Conservation (phyloP, 139 green algal genomes). For the Zygnema cylindricum region DNA sequence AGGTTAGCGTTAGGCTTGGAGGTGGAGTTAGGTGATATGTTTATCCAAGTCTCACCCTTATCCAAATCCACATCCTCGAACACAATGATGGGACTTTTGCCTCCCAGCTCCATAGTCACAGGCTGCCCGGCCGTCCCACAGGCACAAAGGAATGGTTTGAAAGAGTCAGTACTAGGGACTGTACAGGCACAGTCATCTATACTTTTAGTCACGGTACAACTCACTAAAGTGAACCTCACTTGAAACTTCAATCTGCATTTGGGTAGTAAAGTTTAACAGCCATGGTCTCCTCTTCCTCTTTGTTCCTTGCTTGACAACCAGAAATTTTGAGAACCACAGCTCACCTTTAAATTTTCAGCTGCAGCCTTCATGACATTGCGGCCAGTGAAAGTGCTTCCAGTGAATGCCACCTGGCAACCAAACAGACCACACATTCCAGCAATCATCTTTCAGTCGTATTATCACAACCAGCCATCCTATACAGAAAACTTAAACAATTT, state of each 20-base stretch:
- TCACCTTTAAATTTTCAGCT: constrained; percentile 66
- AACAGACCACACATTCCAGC: constrained; percentile 7
- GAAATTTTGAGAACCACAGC: too few species aligned
- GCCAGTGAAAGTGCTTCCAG: constrained; percentile 78
- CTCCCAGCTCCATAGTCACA: constrained; percentile 69
- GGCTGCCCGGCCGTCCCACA: too few species aligned
- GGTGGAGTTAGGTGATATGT: too few species aligned
- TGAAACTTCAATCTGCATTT: too few species aligned
- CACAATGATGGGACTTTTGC: constrained; percentile 84
- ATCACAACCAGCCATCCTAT: too few species aligned
- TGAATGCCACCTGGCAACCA: constrained; percentile 77
- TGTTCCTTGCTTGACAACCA: too few species aligned
- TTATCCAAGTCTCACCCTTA: constrained; percentile 59
- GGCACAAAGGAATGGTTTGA: constrained; percentile 32
- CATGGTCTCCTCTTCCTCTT: too few species aligned
- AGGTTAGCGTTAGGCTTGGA: too few species aligned
- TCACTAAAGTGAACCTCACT: neutral
- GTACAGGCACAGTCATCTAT: neutral
- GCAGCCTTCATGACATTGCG: constrained; percentile 72
- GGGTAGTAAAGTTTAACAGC: too few species aligned
- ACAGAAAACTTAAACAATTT: too few species aligned
- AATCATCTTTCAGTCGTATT: too few species aligned
- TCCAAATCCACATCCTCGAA: constrained; percentile 89
- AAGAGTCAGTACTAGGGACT: neutral
- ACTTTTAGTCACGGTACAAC: neutral